Evolutionary conservation across 2,329 filamentous ascomycete species (phyloP), one percentile per base, ranked within the genome.

Genomic region (Phoma sp.): DNA sequence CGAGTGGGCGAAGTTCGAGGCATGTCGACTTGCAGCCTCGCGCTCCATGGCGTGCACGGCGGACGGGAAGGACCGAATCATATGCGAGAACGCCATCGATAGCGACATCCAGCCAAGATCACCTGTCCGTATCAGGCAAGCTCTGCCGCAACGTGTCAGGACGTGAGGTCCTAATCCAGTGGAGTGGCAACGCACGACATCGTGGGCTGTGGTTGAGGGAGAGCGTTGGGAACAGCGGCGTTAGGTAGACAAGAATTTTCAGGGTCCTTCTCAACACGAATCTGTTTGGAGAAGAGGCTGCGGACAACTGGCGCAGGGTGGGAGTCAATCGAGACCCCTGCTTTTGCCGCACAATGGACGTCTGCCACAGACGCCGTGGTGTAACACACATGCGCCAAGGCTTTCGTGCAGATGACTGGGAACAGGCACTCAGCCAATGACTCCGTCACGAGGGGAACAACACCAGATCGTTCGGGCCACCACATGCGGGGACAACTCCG

Each of bases 11-110:
- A 51, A 49, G 63, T 47, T 62, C 57, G 54, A 62, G 61, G 46
- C 55, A 59, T 60, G 57, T 67, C 63, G 58, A 58, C 63, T 60
- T 58, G 57, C 66, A 73, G 69, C 69, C 69, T 72, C 67, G 67
- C 68, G 45, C 61, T 55, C 58, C 60, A 63, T 56, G 51, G 56
- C 53, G 60, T 60, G 64, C 68, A 68, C 62, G 47, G 65, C 53
- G 61, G 46, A 53, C 65, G 64, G 64, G 58, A 65, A 58, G 56
- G 65, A 66, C 58, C 69, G 67, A 72, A 72, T 73, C 69, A 73
- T 57, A 51, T 44, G 46, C 38, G 58, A 63, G 58, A 59, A 51
- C 51, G 64, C 52, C 57, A 52, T 45, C 44, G 41, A 58, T 63
- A 63, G 65, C 69, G 69, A 68, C 59, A 64, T 72, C 61, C 65